Percentiles rank a stretch among this genome's conserved stretches.
Conservation (phyloP, 148 eudicot genomes). For the Silene conica region DNA sequence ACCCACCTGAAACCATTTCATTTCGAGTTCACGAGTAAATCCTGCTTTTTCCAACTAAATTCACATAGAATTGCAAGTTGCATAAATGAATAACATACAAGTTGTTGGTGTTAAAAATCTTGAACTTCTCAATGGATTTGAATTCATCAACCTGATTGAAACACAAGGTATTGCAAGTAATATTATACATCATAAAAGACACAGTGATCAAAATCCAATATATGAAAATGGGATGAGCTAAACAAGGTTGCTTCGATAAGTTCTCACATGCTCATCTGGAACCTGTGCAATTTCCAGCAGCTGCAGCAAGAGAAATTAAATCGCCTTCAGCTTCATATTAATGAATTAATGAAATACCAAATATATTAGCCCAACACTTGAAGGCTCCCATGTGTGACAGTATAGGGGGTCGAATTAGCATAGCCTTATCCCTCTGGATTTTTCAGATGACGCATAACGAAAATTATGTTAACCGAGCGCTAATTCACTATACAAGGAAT, state of each 20-base stretch:
- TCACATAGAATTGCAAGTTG: not conserved
- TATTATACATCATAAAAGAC: not conserved
- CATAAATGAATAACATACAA: conserved; percentile 44
- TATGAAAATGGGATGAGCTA: not conserved
- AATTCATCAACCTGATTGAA: conserved; percentile 81
- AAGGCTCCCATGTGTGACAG: not conserved
- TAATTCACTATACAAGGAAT: not conserved
- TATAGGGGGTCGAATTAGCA: not conserved
- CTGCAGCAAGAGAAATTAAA: conserved; percentile 43
- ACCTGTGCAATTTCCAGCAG: conserved; percentile 97
- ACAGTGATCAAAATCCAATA: not conserved
- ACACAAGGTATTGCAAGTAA: conserved; percentile 17
- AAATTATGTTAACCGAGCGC: not conserved
- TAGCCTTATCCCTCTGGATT: not conserved
- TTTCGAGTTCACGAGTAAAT: not conserved
- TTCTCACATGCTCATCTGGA: conserved; percentile 86
- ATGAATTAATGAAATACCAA: not conserved
- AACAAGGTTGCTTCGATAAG: not conserved
- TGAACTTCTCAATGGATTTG: conserved; percentile 98
- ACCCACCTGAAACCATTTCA: conserved; percentile 62
- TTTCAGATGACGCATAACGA: not conserved
- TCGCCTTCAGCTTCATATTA: conserved; percentile 10
- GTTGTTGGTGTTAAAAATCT: conserved; percentile 99
- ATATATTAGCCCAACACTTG: not conserved
- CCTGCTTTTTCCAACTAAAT: not conserved